Conservation (phyloP, 805 yeast species). For the Ogataea degrootiae region DNA sequence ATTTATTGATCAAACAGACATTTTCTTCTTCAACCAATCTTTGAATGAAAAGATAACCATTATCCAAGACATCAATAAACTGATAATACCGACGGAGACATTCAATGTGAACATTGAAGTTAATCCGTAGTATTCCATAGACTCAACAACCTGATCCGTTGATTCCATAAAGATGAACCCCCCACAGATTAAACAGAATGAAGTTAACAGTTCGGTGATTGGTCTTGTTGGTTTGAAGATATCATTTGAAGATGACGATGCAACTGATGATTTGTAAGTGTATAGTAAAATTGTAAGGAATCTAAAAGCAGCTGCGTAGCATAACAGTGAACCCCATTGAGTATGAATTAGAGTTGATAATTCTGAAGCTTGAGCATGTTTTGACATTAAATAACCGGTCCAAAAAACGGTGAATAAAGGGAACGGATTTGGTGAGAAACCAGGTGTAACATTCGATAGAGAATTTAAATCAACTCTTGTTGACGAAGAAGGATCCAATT, state of each 20-base stretch:
- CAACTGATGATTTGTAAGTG: conserved; percentile 38
- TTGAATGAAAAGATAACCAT: conserved; percentile 64
- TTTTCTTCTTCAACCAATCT: conserved; percentile 37
- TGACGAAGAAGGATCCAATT: background rate
- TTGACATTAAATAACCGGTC: conserved; percentile 96
- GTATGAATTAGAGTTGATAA: conserved; percentile 76
- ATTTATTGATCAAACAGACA: conserved; percentile 3
- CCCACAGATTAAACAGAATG: conserved; percentile 80
- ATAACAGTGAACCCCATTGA: conserved; percentile 88
- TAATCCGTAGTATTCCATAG: conserved; percentile 75
- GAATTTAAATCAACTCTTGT: conserved; percentile 9
- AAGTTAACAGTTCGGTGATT: conserved; percentile 74
- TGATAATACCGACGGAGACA: conserved; percentile 71
- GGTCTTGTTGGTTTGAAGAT: conserved; percentile 59
- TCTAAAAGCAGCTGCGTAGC: conserved; percentile 80
- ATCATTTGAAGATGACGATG: conserved; percentile 9
- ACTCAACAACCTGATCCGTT: conserved; percentile 78
- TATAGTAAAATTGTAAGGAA: conserved; percentile 56
- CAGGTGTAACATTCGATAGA: conserved; percentile 47
- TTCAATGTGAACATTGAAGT: conserved; percentile 90
- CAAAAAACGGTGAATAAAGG: conserved; percentile 91
- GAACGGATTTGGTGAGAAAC: conserved; percentile 89
- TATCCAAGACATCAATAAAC: conserved; percentile 85
- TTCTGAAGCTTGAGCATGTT: conserved; percentile 79
- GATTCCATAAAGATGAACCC: conserved; percentile 92